Conservation (phyloP, 2,329 filamentous ascomycete genomes). For the Penicillium paneum region DNA sequence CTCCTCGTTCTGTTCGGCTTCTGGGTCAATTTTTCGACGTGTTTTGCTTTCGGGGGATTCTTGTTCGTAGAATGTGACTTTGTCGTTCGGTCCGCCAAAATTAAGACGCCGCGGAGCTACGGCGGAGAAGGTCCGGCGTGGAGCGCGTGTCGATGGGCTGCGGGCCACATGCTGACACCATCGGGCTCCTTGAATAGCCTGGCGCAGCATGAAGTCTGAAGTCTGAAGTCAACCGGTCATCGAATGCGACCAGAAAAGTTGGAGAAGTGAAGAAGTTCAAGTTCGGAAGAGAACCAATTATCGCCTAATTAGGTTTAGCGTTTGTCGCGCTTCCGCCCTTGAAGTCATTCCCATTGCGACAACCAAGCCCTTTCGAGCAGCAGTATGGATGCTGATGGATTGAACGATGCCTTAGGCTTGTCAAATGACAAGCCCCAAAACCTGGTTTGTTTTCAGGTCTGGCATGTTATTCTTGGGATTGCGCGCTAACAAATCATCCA, state of each 20-base stretch:
- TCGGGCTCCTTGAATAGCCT: conserved; percentile 43
- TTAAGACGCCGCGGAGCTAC: conserved; percentile 30
- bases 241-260: conserved; percentile 15
- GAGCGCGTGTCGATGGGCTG: conserved; percentile 30
- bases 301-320: conserved; percentile 34
- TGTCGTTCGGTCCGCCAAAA: conserved; percentile 40
- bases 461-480: neutral
- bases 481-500: conserved; percentile 34
- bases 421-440: conserved; percentile 30
- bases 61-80: conserved; percentile 46
- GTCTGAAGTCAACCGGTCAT: conserved; percentile 35
- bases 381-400: conserved; percentile 22
- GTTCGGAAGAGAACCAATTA: conserved; percentile 28
- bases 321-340: conserved; percentile 19
- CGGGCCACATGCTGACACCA: conserved; percentile 43
- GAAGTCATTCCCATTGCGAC: conserved; percentile 21
- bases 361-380: conserved; percentile 6
- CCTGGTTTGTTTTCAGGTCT: conserved; percentile 23
- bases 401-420: conserved; percentile 23
- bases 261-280: conserved; percentile 15
- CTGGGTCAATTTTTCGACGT: conserved; percentile 37
- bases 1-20: conserved; percentile 40
- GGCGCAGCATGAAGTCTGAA: conserved; percentile 46
- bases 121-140: conserved; percentile 32
- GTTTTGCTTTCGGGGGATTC: conserved; percentile 35